Conservation (phyloP, 768 basidiomycete species). For the Suillus alpinus region DNA sequence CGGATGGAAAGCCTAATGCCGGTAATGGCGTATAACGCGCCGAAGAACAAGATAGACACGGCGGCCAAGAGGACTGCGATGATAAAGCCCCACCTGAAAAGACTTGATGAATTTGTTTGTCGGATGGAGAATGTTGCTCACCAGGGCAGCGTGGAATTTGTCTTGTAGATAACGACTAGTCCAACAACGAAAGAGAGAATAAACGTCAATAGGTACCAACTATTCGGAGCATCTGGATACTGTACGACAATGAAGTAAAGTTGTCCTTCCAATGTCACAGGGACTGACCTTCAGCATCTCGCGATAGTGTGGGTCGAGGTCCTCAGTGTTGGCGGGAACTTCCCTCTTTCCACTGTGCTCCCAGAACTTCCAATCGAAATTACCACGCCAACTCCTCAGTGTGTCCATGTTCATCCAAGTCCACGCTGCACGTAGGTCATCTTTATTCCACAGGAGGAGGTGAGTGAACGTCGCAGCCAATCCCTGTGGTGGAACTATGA, state of each 20-base stretch:
- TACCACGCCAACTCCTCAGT: constrained; percentile 29
- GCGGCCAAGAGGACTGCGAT: constrained; percentile 51
- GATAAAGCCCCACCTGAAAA: constrained; percentile 45
- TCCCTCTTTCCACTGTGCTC: constrained; percentile 14
- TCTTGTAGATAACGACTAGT: constrained; percentile 53
- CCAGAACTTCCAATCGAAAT: constrained; percentile 41
- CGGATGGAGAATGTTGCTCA: constrained; percentile 18
- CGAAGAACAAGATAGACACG: constrained; percentile 50
- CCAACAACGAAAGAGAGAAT: constrained; percentile 43
- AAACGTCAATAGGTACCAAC: constrained; percentile 31
- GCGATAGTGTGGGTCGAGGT: constrained; percentile 53
- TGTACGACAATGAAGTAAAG: constrained; percentile 1
- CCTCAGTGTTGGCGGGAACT: constrained; percentile 34
- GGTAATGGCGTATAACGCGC: constrained; percentile 52
- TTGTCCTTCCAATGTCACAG: constrained; percentile 15
- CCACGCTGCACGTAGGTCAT: constrained; percentile 47
- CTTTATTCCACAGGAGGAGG: constrained; percentile 51
- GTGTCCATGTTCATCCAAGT: constrained; percentile 37
- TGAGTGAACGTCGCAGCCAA: constrained; percentile 51
- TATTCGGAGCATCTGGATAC: constrained; percentile 33
- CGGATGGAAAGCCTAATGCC: constrained; percentile 22
- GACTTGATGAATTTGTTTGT: background rate
- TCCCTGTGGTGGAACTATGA: constrained; percentile 37
- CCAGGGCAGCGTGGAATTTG: constrained; percentile 55
- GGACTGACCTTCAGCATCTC: constrained; percentile 44